Conservation (phyloP, 2,329 filamentous ascomycete genomes). For the Fusarium aywerte region DNA sequence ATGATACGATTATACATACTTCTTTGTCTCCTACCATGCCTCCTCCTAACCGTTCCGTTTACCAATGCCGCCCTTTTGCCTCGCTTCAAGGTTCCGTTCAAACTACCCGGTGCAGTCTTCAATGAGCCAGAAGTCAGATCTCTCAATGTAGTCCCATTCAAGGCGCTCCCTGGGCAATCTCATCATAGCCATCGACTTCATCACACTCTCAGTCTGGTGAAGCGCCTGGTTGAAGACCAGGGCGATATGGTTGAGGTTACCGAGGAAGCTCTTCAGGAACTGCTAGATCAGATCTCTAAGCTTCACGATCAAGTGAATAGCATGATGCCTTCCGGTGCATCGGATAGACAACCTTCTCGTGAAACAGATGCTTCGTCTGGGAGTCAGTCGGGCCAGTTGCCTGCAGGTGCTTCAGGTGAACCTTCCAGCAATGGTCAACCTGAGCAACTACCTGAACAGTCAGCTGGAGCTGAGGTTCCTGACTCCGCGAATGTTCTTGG, state of each 20-base stretch:
- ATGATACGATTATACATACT: constrained; percentile 40
- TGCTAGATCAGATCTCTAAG: constrained; percentile 46
- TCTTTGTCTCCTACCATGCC: constrained; percentile 30
- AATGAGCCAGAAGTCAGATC: constrained; percentile 17
- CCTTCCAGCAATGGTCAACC: constrained; percentile 5
- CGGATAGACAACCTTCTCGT: constrained; percentile 11
- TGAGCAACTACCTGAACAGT: constrained; percentile 9
- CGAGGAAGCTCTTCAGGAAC: constrained; percentile 38
- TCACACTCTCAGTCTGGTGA: constrained; percentile 31
- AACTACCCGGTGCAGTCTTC: constrained; percentile 18
- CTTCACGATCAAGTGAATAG: constrained; percentile 46
- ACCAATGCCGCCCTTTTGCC: constrained; percentile 25
- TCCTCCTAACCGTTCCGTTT: constrained; percentile 17
- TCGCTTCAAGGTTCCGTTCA: constrained; percentile 7
- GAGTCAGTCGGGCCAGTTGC: constrained; percentile 17
- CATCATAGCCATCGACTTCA: constrained; percentile 23
- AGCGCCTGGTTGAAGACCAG: constrained; percentile 44
- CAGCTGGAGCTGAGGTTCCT: not conserved
- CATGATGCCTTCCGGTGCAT: constrained; percentile 41
- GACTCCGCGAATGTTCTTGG: not conserved
- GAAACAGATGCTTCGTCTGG: constrained; percentile 19
- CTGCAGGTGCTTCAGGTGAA: constrained; percentile 9
- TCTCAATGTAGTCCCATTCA: constrained; percentile 21
- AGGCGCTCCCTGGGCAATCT: constrained; percentile 7
- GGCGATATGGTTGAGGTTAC: constrained; percentile 44